These are phyloP conservation scores for Colletotrichum ledebouriae DNA, from an alignment of 2,329 filamentous ascomycete species.

Conservation along the genomic window DNA sequence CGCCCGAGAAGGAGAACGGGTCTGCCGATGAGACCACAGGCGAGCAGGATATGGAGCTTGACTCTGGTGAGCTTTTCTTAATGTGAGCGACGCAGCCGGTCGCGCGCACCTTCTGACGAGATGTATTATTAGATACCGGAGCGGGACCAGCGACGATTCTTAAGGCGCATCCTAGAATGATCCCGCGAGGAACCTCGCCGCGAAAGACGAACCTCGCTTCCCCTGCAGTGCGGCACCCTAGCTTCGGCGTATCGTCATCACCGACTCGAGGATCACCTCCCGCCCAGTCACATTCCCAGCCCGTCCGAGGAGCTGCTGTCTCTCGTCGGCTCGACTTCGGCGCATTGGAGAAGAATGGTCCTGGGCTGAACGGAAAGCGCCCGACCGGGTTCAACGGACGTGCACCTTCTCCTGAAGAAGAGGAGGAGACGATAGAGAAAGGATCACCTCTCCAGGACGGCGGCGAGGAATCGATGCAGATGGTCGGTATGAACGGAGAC, in stretches of 20 bases:
- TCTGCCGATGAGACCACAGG: conserved; percentile 50
- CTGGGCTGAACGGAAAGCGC: conserved; percentile 42
- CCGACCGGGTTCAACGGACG: conserved; percentile 48
- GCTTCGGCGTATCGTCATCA: conserved; percentile 67
- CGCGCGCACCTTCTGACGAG: conserved; percentile 44
- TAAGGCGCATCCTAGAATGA: conserved; percentile 55
- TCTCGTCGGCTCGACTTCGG: conserved; percentile 69
- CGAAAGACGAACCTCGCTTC: conserved; percentile 72
- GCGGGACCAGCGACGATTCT: conserved; percentile 67
- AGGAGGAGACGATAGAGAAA: conserved; percentile 46
- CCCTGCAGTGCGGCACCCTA: conserved; percentile 73
- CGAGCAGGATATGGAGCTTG: conserved; percentile 67
- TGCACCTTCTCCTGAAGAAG: conserved; percentile 45
- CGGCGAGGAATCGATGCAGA: conserved; percentile 58
- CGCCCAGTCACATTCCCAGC: conserved; percentile 41
- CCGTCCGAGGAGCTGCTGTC: conserved; percentile 56
- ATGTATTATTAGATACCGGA: conserved; percentile 58
- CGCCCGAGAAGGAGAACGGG: conserved; percentile 71
- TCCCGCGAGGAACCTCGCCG: conserved; percentile 61
- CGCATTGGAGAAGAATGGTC: conserved; percentile 44
- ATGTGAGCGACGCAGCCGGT: conserved; percentile 9
- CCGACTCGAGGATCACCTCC: conserved; percentile 53
- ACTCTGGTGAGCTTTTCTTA: conserved; percentile 57
- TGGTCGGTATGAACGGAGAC: conserved; percentile 51
- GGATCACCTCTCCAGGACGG: conserved; percentile 47